These are phyloP conservation scores for Dactylellina haptotyla DNA, from an alignment of 2,329 filamentous ascomycete species.

Conservation along the genomic window DNA sequence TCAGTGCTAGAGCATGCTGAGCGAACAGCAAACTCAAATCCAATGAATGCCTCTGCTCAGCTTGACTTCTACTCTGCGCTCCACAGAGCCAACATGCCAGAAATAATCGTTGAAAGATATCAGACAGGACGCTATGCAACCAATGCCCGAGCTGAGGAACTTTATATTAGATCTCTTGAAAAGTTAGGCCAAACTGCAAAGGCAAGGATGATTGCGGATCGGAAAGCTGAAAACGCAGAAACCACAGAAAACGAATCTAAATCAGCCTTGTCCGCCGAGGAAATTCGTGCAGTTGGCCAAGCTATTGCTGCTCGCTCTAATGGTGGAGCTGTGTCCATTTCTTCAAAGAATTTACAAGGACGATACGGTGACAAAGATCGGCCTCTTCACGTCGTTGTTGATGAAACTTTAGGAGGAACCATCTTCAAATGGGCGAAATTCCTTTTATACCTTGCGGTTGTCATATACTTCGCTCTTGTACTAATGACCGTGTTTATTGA, in stretches of 20 bases:
- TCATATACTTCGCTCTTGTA: conserved; percentile 81
- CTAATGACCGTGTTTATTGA: conserved; percentile 85
- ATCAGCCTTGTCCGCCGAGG: conserved; percentile 63
- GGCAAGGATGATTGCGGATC: conserved; percentile 57
- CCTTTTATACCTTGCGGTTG: conserved; percentile 77
- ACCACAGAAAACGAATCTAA: conserved; percentile 64
- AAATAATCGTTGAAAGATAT: conserved; percentile 90
- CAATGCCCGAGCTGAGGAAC: conserved; percentile 78
- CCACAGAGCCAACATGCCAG: conserved; percentile 89
- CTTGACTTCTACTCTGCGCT: conserved; percentile 94
- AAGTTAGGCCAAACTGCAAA: conserved; percentile 59
- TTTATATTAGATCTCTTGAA: conserved; percentile 78
- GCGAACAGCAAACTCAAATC: conserved; percentile 91
- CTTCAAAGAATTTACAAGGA: conserved; percentile 61
- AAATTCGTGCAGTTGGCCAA: conserved; percentile 81
- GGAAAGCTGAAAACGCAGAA: conserved; percentile 61
- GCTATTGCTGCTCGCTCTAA: conserved; percentile 78
- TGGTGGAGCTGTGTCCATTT: conserved; percentile 72
- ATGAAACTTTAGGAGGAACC: conserved; percentile 81
- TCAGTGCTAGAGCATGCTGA: conserved; percentile 81
- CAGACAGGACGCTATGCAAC: conserved; percentile 85
- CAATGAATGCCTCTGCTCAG: conserved; percentile 84
- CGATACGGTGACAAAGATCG: conserved; percentile 77
- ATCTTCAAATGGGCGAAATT: conserved; percentile 95
- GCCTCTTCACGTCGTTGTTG: conserved; percentile 94